Evolutionary conservation across 768 basidiomycete genomes (phyloP), one percentile per base, ranked within the genome.

Genomic region (Collybiopsis luxurians): DNA sequence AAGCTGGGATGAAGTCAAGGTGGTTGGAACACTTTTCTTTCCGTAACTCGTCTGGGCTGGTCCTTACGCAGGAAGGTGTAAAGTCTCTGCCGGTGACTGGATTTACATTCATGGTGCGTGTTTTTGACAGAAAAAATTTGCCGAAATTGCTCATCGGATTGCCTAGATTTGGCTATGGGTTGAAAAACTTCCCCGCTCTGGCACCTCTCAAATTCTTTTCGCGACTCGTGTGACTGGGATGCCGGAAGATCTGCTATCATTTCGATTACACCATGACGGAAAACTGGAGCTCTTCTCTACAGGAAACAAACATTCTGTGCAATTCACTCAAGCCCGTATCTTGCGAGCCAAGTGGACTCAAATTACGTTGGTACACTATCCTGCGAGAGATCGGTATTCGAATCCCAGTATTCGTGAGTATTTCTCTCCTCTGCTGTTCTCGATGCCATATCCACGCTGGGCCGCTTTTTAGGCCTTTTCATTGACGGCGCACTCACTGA

Each of bases 1-100:
- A 87, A 6, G 77, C 80, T 45, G 84, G 83, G 2, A 85, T 90
- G 78, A 87, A 83, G 67, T 84, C 84, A 38, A 79, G 84, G 31
- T 93, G 91, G 92, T 83, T 88, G 0, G 81, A 85, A 55, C 91
- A 93, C 65, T 80, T 94, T 58, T 88, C 84, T 2, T 71, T 92
- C 62, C 84, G 85, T 65, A 78, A 79, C 1, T 67, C 73, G 4
- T 80, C 87, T 2, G 71, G 80, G 9, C 60, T 91, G 5, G 71
- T 75, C 3, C 66, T 86, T 30, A 69, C 71, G 1, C 79, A 84
- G 44, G 72, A 75, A n/a, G 72, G 69, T n/a, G 66, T 69, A 34
- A 80, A 78, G 57, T 80, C 81, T 0, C 67, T 91, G 43, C 85
- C 88, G 0, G 62, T 73, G 1, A 69, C 78, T 12, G 92, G 90